Evolutionary conservation across 2,329 filamentous ascomycete species (phyloP), one percentile per base, ranked within the genome.

Genomic region (Fusarium sublunatum): DNA sequence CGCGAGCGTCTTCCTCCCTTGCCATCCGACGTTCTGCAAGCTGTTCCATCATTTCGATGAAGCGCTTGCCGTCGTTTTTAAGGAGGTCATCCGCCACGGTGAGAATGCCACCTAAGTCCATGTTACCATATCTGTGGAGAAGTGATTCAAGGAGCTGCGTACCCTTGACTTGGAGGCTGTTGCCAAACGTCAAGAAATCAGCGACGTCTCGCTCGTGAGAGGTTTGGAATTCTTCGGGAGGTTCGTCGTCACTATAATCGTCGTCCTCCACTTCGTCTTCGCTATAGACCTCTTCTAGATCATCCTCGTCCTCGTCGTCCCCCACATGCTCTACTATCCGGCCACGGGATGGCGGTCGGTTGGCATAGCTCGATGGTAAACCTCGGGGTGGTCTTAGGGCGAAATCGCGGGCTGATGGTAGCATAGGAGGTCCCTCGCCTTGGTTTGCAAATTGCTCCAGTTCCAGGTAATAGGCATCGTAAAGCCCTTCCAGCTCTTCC

Each of bases 41-140:
- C 80, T 98, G 94, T 77, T 99, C 95, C 95, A 99, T 99, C 95
- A 99, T 99, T 77, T 99, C 95, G 78, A 99, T 99, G 81, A 99
- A 99, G 74, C 97, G 96, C 78, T 96, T 97, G 72, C 95, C 95
- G 78, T 99, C 95, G 78, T 99, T 99, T 78, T 98, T 98, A 64
- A 99, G 86, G 67, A 99, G 84, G 79, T 99, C 95, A 82, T 99
- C 95, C 76, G 95, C 95, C 74, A 99, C 95, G 68, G 95, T 99
- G 76, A 99, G 88, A 78, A 99, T 97, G 75, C 95, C 96, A 82
- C 95, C 93, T 92, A 85, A 77, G 73, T 78, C 76, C 76, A 77
- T 77, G 77, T 79, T 79, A 80, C 77, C 78, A 80, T 78, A 75
- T 75, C 72, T 75, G 75, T 68, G 73, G 65, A 78, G 74, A 70